Conservation (phyloP, 441 rosid genomes). For the Mallotus repandus region DNA sequence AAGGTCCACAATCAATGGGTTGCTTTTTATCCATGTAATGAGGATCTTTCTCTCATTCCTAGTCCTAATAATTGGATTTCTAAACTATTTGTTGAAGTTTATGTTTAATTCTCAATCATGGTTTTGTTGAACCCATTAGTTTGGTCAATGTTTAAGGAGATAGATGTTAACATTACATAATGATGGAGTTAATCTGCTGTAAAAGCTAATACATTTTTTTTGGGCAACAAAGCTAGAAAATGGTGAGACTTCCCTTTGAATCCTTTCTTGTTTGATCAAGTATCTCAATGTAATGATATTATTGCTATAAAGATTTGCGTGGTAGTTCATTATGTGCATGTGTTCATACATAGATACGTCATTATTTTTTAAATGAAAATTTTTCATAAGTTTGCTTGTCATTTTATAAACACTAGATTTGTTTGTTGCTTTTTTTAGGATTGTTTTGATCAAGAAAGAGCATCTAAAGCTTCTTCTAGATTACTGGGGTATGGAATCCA, state of each 20-base stretch:
- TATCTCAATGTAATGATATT: background rate
- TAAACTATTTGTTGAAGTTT: background rate
- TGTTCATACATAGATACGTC: background rate
- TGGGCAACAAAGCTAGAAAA: background rate
- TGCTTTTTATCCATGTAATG: background rate
- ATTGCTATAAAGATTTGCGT: background rate
- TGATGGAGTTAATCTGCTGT: background rate
- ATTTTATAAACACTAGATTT: background rate
- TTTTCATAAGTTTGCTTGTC: constrained; percentile 12
- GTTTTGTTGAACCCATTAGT: background rate
- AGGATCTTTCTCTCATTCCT: background rate
- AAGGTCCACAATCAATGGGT: background rate
- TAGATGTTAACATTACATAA: background rate
- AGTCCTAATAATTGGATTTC: background rate
- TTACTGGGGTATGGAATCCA: constrained; percentile 47
- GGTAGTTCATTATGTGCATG: background rate
- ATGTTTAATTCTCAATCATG: background rate
- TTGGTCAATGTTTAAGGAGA: background rate
- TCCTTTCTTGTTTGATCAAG: constrained; percentile 1
- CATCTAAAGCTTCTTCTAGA: constrained; percentile 25
- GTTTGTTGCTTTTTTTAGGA: constrained; percentile 35
- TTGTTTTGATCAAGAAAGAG: constrained; percentile 27
- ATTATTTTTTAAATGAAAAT: constrained; percentile 8
- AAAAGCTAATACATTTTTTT: background rate
- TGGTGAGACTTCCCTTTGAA: background rate